These are phyloP conservation scores for Scedosporium apiospermum DNA, from an alignment of 2,329 filamentous ascomycete species.

Conservation along the genomic window DNA sequence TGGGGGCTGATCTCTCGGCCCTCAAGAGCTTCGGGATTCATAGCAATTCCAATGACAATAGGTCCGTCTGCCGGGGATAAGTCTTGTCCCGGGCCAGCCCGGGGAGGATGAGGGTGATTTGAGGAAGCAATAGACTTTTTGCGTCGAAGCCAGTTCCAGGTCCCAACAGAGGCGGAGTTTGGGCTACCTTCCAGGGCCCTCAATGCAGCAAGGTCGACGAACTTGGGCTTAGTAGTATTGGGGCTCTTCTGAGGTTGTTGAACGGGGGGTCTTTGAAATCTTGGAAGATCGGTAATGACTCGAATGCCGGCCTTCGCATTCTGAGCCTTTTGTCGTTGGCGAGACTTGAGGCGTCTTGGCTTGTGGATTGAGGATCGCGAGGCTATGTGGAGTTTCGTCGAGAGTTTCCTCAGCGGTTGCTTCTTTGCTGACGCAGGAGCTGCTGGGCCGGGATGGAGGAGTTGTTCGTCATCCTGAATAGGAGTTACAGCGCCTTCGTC, in stretches of 20 bases:
- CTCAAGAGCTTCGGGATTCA: constrained; percentile 40
- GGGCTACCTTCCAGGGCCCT: constrained; percentile 49
- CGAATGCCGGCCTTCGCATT: constrained; percentile 55
- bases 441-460: constrained; percentile 13
- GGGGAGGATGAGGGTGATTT: constrained; percentile 15
- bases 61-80: constrained; percentile 61
- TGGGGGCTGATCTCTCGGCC: constrained; percentile 34
- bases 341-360: constrained; percentile 43
- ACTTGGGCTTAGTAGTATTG: constrained; percentile 29
- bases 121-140: constrained; percentile 23
- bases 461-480: constrained; percentile 26
- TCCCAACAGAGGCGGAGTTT: constrained; percentile 43
- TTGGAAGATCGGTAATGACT: constrained; percentile 60
- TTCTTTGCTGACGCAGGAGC: constrained; percentile 7
- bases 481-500: constrained; percentile 24
- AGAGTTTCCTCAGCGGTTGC: constrained; percentile 5
- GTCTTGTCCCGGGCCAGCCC: constrained; percentile 27
- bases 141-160: constrained; percentile 46
- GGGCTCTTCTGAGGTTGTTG: constrained; percentile 10
- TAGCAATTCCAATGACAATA: constrained; percentile 62
- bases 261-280: constrained; percentile 25
- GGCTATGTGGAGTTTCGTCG: not conserved
- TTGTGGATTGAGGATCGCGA: constrained; percentile 29
- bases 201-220: constrained; percentile 50
- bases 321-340: constrained; percentile 49